Conservation (phyloP, 2,329 filamentous ascomycete species). For the Epichloe amarillans region DNA sequence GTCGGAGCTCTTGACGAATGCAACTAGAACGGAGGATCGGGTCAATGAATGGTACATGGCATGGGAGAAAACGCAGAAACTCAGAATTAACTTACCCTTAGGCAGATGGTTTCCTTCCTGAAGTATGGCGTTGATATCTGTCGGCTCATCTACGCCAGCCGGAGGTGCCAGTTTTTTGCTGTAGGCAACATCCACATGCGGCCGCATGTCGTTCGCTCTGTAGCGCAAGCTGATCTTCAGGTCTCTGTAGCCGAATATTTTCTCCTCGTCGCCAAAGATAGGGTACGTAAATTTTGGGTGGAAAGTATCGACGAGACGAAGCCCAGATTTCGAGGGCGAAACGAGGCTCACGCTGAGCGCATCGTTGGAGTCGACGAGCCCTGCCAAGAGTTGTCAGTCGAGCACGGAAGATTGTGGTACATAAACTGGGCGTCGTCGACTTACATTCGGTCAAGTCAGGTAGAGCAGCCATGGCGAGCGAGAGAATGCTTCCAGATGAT, state of each 20-base stretch:
- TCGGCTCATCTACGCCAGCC: slow-evolving; percentile 49
- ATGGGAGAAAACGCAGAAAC: slow-evolving; percentile 4
- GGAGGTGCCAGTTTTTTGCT: slow-evolving; percentile 60
- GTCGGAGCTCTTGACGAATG: slow-evolving; percentile 48
- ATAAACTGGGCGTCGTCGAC: slow-evolving; percentile 4
- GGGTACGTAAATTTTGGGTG: slow-evolving; percentile 80
- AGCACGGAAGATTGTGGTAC: not conserved
- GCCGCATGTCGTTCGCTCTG: slow-evolving; percentile 60
- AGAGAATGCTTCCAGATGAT: not conserved
- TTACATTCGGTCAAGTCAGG: slow-evolving; percentile 22
- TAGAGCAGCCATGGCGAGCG: slow-evolving; percentile 16
- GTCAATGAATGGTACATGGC: not conserved
- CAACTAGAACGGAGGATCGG: slow-evolving; percentile 32
- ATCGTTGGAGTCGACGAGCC: slow-evolving; percentile 48
- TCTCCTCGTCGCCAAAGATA: slow-evolving; percentile 87
- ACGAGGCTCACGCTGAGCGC: slow-evolving; percentile 49
- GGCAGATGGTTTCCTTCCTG: slow-evolving; percentile 54
- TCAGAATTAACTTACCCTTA: slow-evolving; percentile 30
- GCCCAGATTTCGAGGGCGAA: slow-evolving; percentile 31
- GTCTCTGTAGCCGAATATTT: slow-evolving; percentile 79
- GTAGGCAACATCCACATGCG: slow-evolving; percentile 58
- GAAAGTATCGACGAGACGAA: slow-evolving; percentile 54
- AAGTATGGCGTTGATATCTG: slow-evolving; percentile 54
- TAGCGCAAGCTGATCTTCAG: slow-evolving; percentile 62
- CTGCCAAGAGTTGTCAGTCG: slow-evolving; percentile 17